phyloP scores from a whole-genome alignment of 2,329 filamentous ascomycete genomes.

The Fusarium solani-melongenae region DNA sequence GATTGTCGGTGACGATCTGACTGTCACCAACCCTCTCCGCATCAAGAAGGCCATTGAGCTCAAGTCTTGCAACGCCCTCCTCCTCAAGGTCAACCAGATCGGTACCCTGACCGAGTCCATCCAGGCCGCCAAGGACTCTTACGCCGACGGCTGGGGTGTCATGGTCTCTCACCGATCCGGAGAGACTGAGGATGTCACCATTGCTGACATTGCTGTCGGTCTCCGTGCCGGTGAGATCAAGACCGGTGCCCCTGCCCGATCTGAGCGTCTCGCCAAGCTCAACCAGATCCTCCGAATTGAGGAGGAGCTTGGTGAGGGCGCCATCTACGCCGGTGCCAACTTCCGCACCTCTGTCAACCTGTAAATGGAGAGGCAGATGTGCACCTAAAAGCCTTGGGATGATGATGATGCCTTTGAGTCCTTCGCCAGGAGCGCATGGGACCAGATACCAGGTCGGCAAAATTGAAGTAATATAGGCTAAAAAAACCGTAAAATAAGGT shows the following conservation, averaged over 20 bases:
- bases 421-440: constrained; percentile 34
- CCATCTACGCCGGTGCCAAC: constrained; percentile 89
- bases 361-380: constrained; percentile 61
- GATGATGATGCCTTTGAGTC: constrained; percentile 39
- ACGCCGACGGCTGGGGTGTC: constrained; percentile 95
- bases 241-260: constrained; percentile 95
- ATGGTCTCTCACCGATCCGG: constrained; percentile 99
- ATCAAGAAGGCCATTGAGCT: constrained; percentile 99
- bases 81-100: constrained; percentile 99
- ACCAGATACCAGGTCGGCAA: constrained; percentile 41
- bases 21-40: constrained; percentile 97
- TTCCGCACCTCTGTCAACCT: constrained; percentile 93
- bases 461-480: constrained; percentile 44
- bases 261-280: constrained; percentile 98
- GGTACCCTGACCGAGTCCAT: constrained; percentile 98
- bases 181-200: constrained; percentile 99
- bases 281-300: constrained; percentile 99
- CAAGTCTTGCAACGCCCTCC: constrained; percentile 97
- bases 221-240: constrained; percentile 98
- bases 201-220: constrained; percentile 97
- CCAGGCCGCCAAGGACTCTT: constrained; percentile 98
- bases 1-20: constrained; percentile 98
- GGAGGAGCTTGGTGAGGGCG: constrained; percentile 95
- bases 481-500: constrained; percentile 42
- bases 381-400: constrained; percentile 36